Evolutionary conservation across 768 basidiomycete genomes (phyloP), one percentile per base, ranked within the genome.

Genomic region (Kwoniella sp.): DNA sequence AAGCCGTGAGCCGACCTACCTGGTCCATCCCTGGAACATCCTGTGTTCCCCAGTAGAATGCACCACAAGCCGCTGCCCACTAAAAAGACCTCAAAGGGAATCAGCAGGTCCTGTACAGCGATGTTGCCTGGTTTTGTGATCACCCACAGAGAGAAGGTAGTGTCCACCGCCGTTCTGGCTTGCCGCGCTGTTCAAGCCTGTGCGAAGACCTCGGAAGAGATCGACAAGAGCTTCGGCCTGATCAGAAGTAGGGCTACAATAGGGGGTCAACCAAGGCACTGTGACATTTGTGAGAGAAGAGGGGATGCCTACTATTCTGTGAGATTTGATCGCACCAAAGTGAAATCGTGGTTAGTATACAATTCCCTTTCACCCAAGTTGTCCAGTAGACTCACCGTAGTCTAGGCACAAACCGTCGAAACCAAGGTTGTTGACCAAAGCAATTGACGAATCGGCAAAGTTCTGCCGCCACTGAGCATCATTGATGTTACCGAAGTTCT

Each of bases 11-110:
- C n/a, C n/a, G n/a, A n/a, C n/a, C n/a, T 11, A 70, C 70, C 26
- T 84, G 84, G 77, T 93, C 89, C 94, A 99, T 97, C 66, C 90
- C 91, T 22, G 80, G 81, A 51, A 93, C 84, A 66, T 87, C 84
- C 5, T 97, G 83, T 69, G 88, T 90, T 76, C 87, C 83, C 82
- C 92, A 93, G 72, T 95, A 87, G 68, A 89, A 85, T 1, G 89
- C 86, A 22, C 96, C 96, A 80, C 93, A 95, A 1, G 96, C 93
- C 0, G 94, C 91, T 30, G 92, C 92, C 61, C 95, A 91, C 1
- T 90, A 91, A 51, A n/a, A n/a, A 52, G 15, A 45, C n/a, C 13
- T 5, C 5, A 5, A 37, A 12, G 7, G 15, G 11, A 41, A 22
- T 57, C 9, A 38, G 15, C 28, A 5, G 20, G n/a, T 34, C 37